phyloP scores from a whole-genome alignment of 2,329 filamentous ascomycete genomes.

The Fusarium sp. region DNA sequence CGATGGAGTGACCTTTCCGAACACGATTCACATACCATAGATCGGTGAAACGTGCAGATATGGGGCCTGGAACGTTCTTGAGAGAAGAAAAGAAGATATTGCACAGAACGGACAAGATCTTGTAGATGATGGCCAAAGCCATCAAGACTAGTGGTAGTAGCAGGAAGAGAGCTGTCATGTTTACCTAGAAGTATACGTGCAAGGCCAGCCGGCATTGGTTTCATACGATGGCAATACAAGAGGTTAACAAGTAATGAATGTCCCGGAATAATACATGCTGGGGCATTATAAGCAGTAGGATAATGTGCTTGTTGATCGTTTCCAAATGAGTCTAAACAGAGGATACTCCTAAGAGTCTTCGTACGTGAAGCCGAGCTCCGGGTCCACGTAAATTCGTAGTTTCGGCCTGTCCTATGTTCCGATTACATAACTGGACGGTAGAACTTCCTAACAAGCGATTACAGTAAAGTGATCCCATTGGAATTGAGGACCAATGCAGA shows the following conservation, averaged over 20 bases:
- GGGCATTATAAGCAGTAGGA: neutral
- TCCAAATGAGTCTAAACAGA: neutral
- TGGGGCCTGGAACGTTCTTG: constrained; percentile 46
- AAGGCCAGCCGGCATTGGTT: neutral
- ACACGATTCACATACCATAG: constrained; percentile 49
- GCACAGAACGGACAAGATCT: neutral
- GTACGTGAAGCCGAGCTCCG: neutral
- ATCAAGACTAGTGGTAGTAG: neutral
- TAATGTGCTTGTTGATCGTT: neutral
- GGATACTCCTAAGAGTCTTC: no score
- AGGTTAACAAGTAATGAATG: neutral
- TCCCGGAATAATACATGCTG: neutral
- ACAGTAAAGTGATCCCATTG: no score
- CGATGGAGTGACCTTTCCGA: constrained; percentile 48
- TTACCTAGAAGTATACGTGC: neutral
- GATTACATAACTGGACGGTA: neutral
- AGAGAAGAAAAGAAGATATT: constrained; percentile 37
- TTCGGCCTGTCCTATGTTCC: neutral
- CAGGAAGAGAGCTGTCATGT: neutral
- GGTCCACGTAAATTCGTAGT: no score
- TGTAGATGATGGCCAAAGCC: neutral
- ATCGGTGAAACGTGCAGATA: constrained; percentile 47
- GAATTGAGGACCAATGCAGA: no score
- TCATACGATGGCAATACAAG: neutral
- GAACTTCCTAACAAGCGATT: no score